These are phyloP conservation scores for Eutrema heterophyllum DNA, from an alignment of 345 rosid genomes.

Conservation along the genomic window DNA sequence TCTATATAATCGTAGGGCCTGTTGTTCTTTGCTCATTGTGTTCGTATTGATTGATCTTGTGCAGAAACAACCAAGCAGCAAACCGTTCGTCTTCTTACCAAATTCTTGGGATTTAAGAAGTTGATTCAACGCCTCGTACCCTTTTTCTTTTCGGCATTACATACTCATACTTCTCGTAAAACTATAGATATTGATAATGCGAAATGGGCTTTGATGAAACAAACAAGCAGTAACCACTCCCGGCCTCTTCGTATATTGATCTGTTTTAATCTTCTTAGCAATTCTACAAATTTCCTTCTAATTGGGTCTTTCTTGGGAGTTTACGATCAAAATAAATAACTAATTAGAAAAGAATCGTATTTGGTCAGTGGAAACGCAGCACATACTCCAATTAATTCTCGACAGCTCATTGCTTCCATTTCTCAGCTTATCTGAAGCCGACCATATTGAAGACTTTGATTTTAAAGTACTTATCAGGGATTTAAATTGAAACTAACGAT, in stretches of 20 bases:
- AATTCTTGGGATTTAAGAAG: too few species aligned
- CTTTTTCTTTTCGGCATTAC: too few species aligned
- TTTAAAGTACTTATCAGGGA: not conserved
- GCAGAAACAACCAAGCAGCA: too few species aligned
- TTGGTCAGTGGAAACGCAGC: constrained; percentile 7
- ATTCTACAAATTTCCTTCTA: not conserved
- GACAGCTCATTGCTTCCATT: constrained; percentile 33
- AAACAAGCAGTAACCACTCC: not conserved
- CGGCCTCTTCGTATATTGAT: not conserved
- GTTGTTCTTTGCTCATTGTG: not conserved
- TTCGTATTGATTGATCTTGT: too few species aligned
- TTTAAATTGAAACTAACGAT: not conserved
- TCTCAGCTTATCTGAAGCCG: constrained; percentile 33
- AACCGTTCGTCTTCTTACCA: too few species aligned
- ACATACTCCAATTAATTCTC: constrained; percentile 15
- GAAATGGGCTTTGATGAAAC: not conserved
- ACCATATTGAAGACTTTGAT: constrained; percentile 14
- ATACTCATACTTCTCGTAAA: too few species aligned
- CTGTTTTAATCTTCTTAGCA: not conserved
- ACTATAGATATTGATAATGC: not conserved
- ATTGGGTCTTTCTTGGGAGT: not conserved
- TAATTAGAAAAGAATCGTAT: not conserved
- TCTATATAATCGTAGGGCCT: not conserved
- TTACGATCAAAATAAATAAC: not conserved
- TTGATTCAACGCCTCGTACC: too few species aligned